A percentile compares a stretch with the other conserved stretches of the same genome.
phyloP scores from a whole-genome alignment of 1,284 basidiomycete genomes.

The Microbotryum saponariae region DNA sequence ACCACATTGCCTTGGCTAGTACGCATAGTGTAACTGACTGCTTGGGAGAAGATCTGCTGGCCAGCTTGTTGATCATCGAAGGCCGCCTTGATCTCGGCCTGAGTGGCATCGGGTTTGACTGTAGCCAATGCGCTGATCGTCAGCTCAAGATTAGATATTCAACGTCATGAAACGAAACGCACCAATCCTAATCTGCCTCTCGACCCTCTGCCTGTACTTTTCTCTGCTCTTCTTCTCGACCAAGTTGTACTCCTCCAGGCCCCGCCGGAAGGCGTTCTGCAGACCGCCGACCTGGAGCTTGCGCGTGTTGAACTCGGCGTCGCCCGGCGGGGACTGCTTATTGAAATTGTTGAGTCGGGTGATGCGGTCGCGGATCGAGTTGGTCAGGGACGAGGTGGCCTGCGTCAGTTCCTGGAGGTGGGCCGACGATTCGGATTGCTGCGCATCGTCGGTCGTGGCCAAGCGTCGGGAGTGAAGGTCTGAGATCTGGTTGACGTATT shows the following conservation, averaged over 20 bases:
- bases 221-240: conserved; percentile 88
- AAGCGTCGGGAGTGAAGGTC: conserved; percentile 34
- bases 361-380: conserved; percentile 35
- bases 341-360: conserved; percentile 33
- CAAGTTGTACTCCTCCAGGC: conserved; percentile 58
- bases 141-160: no score
- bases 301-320: conserved; percentile 33
- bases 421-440: conserved; percentile 25
- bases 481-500: conserved; percentile 31
- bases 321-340: conserved; percentile 25
- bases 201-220: conserved; percentile 89
- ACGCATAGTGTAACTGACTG: conserved; percentile 50
- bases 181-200: conserved; percentile 89
- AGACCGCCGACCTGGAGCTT: conserved; percentile 35
- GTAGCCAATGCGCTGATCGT: not conserved
- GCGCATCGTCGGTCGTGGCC: conserved; percentile 34
- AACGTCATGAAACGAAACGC: not conserved
- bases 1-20: not conserved
- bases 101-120: conserved; percentile 56
- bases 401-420: conserved; percentile 31
- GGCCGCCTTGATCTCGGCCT: conserved; percentile 63
- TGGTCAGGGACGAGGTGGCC: conserved; percentile 32
- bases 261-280: conserved; percentile 42
- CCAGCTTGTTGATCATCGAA: conserved; percentile 66
- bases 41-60: conserved; percentile 74